A percentile compares a stretch with the other conserved stretches of the same genome.
phyloP scores from a whole-genome alignment of 306 rosid species.

The Quercus aquifolioides region DNA sequence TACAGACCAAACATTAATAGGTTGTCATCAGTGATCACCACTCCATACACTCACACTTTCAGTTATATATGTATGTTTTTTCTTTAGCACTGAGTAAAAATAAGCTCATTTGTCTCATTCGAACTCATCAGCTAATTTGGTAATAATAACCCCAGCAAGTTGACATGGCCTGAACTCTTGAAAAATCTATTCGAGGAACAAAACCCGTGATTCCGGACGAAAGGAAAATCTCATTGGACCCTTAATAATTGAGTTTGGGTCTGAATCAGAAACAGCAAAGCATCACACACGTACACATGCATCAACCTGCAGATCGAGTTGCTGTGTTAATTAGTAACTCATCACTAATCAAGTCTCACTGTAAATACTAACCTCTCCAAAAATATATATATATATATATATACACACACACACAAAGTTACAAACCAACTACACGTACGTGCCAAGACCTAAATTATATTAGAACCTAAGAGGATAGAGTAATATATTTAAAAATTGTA shows the following conservation, averaged over 20 bases:
- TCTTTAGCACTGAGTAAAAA: too few species aligned
- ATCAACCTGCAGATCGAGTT: slow-evolving; percentile 12
- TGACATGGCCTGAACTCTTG: slow-evolving; percentile 3
- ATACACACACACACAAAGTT: too few species aligned
- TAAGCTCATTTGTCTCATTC: too few species aligned
- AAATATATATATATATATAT: too few species aligned
- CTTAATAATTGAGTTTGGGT: slow-evolving; percentile 30
- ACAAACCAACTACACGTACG: too few species aligned
- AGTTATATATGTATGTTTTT: too few species aligned
- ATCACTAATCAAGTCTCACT: not conserved
- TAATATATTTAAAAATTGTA: not conserved
- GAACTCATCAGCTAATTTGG: not conserved
- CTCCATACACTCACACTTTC: too few species aligned
- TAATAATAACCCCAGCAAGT: slow-evolving; percentile 1
- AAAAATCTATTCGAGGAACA: slow-evolving; percentile 29
- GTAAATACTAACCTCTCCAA: too few species aligned
- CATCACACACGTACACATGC: slow-evolving; percentile 43
- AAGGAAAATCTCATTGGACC: slow-evolving; percentile 30
- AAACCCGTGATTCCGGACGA: slow-evolving; percentile 73
- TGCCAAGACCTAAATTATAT: too few species aligned
- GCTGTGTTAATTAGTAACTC: slow-evolving; percentile 21
- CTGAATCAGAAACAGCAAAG: slow-evolving; percentile 54
- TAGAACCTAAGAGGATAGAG: too few species aligned
- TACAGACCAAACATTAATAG: too few species aligned
- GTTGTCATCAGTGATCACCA: too few species aligned